A percentile compares a stretch with the other conserved stretches of the same genome.
phyloP scores from a whole-genome alignment of 1,139 yeast species.

The Komagataea norvegica region DNA sequence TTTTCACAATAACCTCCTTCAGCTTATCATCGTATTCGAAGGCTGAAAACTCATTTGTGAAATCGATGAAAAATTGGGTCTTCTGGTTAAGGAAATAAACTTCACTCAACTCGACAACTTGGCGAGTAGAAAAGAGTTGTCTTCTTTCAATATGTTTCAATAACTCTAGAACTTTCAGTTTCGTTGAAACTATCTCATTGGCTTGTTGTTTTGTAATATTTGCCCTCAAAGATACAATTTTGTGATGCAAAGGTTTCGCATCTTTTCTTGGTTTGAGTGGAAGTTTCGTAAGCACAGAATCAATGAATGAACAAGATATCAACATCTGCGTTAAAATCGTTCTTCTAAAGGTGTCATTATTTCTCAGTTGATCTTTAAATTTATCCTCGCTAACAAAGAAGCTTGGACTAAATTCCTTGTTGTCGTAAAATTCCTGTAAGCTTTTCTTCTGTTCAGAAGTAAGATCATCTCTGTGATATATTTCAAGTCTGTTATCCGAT shows the following conservation, averaged over 20 bases:
- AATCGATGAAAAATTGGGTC: conserved; percentile 9
- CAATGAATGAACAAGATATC: conserved; percentile 9
- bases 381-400: conserved; percentile 14
- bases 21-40: conserved; percentile 9
- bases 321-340: conserved; percentile 12
- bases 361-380: conserved; percentile 16
- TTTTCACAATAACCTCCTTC: conserved; percentile 5
- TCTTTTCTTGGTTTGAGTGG: neutral
- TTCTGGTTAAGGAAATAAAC: conserved; percentile 8
- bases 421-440: conserved; percentile 11
- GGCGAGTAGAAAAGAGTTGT: neutral
- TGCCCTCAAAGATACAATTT: neutral
- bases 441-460: conserved; percentile 9
- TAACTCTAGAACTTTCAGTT: conserved; percentile 2
- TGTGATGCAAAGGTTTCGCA: conserved; percentile 2
- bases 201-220: neutral
- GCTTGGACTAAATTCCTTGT: conserved; percentile 15
- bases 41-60: conserved; percentile 1
- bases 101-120: conserved; percentile 9
- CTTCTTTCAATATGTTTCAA: conserved; percentile 8
- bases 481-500: conserved; percentile 7
- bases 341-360: conserved; percentile 17
- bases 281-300: neutral
- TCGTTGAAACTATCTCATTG: conserved; percentile 1
- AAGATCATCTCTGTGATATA: conserved; percentile 10